Base-by-base conservation (phyloP, 257 asterid genomes). In the Salvia rosmarinus region DNA sequence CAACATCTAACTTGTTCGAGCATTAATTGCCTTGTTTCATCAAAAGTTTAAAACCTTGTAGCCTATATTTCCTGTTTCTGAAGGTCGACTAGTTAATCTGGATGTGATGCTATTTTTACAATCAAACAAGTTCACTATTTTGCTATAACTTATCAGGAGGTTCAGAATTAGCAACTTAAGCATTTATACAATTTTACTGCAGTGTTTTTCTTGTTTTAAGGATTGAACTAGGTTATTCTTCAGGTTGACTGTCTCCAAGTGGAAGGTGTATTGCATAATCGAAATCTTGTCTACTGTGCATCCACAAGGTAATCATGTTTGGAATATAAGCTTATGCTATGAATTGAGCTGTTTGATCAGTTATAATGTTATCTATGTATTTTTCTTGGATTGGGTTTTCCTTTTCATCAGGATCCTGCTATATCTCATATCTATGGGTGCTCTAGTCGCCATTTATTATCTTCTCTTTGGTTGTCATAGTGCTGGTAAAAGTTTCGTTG, bases 401-500 rank as follows among this genome's bases (percentile, higher is more conserved):
- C 35, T 7, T 42, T 64, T 61, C 71, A 44, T 13, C 35, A 35
- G 23, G 40, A 14, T 32, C 44, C 11, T 62, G 35, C 40, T 40
- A 57, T 21, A 35, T 50, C 58, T 35, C 52, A 63, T 21, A 54
- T 65, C 58, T 52, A 37, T 61, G 39, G 40, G 23, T 63, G 56
- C 59, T 80, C 54, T 56, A 21, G n/a, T 71, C 14, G n/a, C 54
- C 50, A n/a, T 40, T 70, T 63, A 58, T 54, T 40, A 28, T 54
- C 5, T 65, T 67, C 69, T 43, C 39, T 69, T 70, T 77, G 76
- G 40, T 43, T 75, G 50, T 64, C 67, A 28, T 54, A 94, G 99
- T 82, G 97, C 99, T 82, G 99, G 99, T 54, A 94, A 94, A 84
- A 91, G 98, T 85, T 91, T 94, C 21, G 98, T 94, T 71, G 99